phyloP scores from a whole-genome alignment of 2,329 filamentous ascomycete genomes.

The Coniochaeta ligniaria region DNA sequence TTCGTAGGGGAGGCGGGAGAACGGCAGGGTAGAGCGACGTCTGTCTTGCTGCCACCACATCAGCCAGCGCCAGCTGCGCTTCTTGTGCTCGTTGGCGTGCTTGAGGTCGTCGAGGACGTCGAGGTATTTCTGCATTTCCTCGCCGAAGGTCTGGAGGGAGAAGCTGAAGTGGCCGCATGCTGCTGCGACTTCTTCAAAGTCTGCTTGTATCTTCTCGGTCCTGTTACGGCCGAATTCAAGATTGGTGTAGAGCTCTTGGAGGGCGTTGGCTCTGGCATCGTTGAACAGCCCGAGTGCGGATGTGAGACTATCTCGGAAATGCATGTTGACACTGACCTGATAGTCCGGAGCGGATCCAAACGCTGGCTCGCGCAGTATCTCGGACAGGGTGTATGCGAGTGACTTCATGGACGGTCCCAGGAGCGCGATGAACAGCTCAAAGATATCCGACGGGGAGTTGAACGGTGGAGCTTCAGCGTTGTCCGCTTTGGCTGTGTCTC shows the following conservation, averaged over 20 bases:
- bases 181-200: constrained; percentile 96
- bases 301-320: constrained; percentile 71
- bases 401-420: constrained; percentile 95
- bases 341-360: constrained; percentile 64
- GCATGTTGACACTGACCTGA: constrained; percentile 67
- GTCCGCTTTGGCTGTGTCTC: constrained; percentile 3
- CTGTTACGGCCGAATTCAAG: constrained; percentile 64
- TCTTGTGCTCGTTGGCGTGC: constrained; percentile 54
- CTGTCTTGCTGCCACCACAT: constrained; percentile 56
- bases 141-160: constrained; percentile 81
- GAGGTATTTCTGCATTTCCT: constrained; percentile 79
- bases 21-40: constrained; percentile 5
- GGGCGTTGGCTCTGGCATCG: constrained; percentile 64
- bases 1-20: constrained; percentile 21
- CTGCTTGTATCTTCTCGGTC: constrained; percentile 73
- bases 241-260: constrained; percentile 72
- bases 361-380: constrained; percentile 80
- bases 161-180: constrained; percentile 96
- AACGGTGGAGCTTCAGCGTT: constrained; percentile 22
- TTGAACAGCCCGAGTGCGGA: constrained; percentile 79
- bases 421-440: constrained; percentile 80
- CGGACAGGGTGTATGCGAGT: constrained; percentile 81
- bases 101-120: constrained; percentile 82
- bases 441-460: constrained; percentile 72
- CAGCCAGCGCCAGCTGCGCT: constrained; percentile 76